Percentiles rank a stretch among this genome's conserved stretches.
Conservation (phyloP, 768 basidiomycete genomes). For the Pulveroboletus sp. region DNA sequence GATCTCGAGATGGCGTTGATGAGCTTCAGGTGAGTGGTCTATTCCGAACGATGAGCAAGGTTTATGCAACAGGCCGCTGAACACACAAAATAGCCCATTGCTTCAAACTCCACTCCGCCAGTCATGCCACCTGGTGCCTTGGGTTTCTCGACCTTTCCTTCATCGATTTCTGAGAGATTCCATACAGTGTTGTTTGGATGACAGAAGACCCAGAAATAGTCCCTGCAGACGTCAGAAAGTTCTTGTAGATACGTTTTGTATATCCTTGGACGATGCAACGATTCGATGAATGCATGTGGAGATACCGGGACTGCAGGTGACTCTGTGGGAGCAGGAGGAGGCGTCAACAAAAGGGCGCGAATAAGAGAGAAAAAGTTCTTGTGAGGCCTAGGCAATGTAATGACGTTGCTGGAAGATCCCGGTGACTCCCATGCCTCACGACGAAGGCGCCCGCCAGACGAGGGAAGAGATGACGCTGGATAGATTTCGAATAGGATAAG, state of each 20-base stretch:
- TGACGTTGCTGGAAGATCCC: constrained; percentile 42
- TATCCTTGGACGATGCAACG: constrained; percentile 60
- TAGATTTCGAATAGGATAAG: constrained; percentile 87
- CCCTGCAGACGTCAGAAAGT: constrained; percentile 84
- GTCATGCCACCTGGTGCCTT: constrained; percentile 97
- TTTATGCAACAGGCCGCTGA: neutral
- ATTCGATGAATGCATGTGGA: constrained; percentile 78
- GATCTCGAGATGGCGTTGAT: constrained; percentile 73
- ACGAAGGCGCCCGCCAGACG: constrained; percentile 35
- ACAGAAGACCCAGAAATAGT: constrained; percentile 97
- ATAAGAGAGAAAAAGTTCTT: constrained; percentile 69
- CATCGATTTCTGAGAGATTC: constrained; percentile 79
- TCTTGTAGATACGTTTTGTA: constrained; percentile 82
- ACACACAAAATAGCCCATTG: constrained; percentile 90
- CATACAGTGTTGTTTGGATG: constrained; percentile 92
- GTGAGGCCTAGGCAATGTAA: constrained; percentile 71
- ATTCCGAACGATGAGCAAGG: constrained; percentile 7
- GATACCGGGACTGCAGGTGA: constrained; percentile 56
- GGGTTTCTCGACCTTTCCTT: constrained; percentile 80
- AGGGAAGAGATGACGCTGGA: constrained; percentile 63
- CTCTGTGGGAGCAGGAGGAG: constrained; percentile 61
- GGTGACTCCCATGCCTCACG: constrained; percentile 57
- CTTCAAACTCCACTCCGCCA: constrained; percentile 97
- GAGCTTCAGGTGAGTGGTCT: constrained; percentile 88
- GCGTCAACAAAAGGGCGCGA: constrained; percentile 69